phyloP scores from a whole-genome alignment of 805 yeast species.

The Saccharomyces jurei region DNA sequence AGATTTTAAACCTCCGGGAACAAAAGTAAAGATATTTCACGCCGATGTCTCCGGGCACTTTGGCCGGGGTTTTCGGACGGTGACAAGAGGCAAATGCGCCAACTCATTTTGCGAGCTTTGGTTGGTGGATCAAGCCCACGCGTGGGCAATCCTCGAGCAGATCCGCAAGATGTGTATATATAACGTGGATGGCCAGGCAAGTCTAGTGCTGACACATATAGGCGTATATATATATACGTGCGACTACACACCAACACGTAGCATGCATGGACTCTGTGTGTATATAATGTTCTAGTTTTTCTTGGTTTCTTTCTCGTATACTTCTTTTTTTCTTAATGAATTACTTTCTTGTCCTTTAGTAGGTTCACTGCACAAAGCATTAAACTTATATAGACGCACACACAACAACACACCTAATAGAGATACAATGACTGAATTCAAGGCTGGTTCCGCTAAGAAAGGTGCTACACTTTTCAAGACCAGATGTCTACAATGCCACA shows the following conservation, averaged over 20 bases:
- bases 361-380: background rate
- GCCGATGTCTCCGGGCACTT: background rate
- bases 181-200: background rate
- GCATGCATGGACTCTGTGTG: background rate
- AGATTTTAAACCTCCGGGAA: background rate
- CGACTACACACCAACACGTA: background rate
- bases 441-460: conserved; percentile 67
- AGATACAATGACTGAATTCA: conserved; percentile 8
- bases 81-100: background rate
- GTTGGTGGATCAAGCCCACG: background rate
- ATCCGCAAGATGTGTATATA: background rate
- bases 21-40: background rate
- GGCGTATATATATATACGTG: background rate
- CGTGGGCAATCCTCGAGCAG: background rate
- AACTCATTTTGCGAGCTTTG: background rate
- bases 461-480: conserved; percentile 98
- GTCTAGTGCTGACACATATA: background rate
- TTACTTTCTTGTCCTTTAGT: background rate
- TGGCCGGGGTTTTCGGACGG: background rate
- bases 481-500: conserved; percentile 98
- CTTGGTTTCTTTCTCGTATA: background rate
- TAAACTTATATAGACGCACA: background rate
- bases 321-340: background rate
- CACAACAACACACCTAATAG: background rate
- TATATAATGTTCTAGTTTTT: background rate